A percentile compares a stretch with the other conserved stretches of the same genome.
phyloP scores from a whole-genome alignment of 495 filamentous ascomycete genomes.

The Astrocystis sublimbata region DNA sequence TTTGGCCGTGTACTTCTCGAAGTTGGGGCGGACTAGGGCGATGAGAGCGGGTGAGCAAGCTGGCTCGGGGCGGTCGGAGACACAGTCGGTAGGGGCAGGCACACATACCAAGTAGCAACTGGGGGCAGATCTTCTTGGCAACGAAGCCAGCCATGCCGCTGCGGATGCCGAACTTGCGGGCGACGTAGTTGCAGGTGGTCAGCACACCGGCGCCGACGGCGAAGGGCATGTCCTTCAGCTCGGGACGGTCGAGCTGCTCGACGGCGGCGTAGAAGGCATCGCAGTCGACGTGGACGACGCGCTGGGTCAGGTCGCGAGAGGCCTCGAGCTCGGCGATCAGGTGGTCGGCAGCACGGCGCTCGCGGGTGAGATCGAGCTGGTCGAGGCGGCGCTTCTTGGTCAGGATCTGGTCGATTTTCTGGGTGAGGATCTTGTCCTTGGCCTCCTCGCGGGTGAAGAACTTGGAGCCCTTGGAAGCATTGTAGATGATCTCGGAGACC shows the following conservation, averaged over 20 bases:
- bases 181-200: slow-evolving; percentile 93
- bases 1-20: slow-evolving; percentile 89
- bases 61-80: background rate
- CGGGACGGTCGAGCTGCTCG: slow-evolving; percentile 87
- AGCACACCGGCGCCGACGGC: slow-evolving; percentile 91
- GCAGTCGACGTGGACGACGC: slow-evolving; percentile 91
- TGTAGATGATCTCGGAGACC: slow-evolving; percentile 90
- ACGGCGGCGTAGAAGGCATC: slow-evolving; percentile 98
- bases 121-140: slow-evolving; percentile 88
- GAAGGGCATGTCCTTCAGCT: slow-evolving; percentile 86
- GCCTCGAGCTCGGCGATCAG: slow-evolving; percentile 77
- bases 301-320: slow-evolving; percentile 76
- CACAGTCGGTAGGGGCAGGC: background rate
- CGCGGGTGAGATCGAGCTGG: slow-evolving; percentile 67
- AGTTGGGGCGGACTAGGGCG: slow-evolving; percentile 72
- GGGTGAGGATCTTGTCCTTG: slow-evolving; percentile 77
- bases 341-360: slow-evolving; percentile 77
- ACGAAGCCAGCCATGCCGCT: slow-evolving; percentile 97
- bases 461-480: slow-evolving; percentile 94
- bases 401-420: slow-evolving; percentile 82
- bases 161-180: slow-evolving; percentile 84
- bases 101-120: slow-evolving; percentile 57
- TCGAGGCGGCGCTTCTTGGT: slow-evolving; percentile 76
- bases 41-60: background rate
- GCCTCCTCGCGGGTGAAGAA: slow-evolving; percentile 92